Conservation (phyloP, 805 yeast species). For the Wickerhamiella azymoides region DNA sequence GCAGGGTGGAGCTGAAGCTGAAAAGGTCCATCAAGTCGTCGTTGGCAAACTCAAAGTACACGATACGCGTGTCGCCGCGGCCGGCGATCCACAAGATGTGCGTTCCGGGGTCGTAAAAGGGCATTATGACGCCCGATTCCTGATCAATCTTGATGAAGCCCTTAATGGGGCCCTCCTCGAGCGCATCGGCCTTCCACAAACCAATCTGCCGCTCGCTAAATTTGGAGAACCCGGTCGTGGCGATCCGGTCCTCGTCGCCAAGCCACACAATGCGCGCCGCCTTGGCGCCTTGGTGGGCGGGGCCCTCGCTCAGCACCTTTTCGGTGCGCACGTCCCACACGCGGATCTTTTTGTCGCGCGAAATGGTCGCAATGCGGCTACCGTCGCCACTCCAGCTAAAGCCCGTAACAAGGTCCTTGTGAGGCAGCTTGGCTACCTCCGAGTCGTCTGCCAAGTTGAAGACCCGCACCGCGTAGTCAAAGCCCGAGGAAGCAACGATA, state of each 20-base stretch:
- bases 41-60: conserved; percentile 79
- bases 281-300: conserved; percentile 89
- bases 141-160: conserved; percentile 80
- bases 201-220: conserved; percentile 91
- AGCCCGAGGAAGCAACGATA: conserved; percentile 77
- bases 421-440: conserved; percentile 58
- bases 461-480: conserved; percentile 79
- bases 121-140: conserved; percentile 87
- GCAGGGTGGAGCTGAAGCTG: conserved; percentile 78
- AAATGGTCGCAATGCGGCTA: conserved; percentile 68
- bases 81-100: conserved; percentile 82
- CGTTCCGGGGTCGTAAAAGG: conserved; percentile 72
- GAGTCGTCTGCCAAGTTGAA: conserved; percentile 79
- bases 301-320: conserved; percentile 63
- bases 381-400: conserved; percentile 88
- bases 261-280: conserved; percentile 81
- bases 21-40: conserved; percentile 73
- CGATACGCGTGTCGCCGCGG: conserved; percentile 94
- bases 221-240: conserved; percentile 89
- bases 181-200: conserved; percentile 71
- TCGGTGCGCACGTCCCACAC: conserved; percentile 83
- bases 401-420: conserved; percentile 84
- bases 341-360: conserved; percentile 79
- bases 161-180: conserved; percentile 73
- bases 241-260: conserved; percentile 70